Percentiles rank a stretch among this genome's conserved stretches.
phyloP scores from a whole-genome alignment of 78 protist genomes.

The Creolimax fragrantissima region DNA sequence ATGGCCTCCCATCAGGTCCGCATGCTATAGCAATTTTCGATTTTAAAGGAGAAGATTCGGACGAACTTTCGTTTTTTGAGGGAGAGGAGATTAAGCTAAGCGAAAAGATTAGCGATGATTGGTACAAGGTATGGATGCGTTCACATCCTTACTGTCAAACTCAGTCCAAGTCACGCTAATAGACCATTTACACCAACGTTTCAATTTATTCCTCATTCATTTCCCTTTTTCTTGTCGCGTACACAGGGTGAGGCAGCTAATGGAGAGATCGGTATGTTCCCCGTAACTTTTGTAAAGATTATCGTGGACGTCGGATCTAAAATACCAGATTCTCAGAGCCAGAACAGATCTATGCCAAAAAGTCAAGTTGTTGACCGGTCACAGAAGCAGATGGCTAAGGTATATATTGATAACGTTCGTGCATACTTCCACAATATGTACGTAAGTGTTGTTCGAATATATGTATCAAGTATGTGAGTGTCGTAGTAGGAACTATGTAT shows the following conservation, averaged over 20 bases:
- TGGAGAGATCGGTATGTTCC: not conserved
- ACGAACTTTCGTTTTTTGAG: not conserved
- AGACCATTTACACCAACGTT: no score
- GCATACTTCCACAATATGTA: no score
- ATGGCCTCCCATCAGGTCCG: not conserved
- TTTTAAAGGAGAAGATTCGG: not conserved
- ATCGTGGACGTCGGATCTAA: not conserved
- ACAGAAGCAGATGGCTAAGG: not conserved
- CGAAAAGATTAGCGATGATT: not conserved
- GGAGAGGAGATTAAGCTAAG: not conserved
- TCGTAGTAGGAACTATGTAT: no score
- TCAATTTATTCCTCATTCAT: no score
- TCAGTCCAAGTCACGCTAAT: no score
- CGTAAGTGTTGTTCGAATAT: no score
- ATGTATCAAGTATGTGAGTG: no score
- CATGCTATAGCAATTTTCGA: not conserved
- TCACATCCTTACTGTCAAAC: not conserved
- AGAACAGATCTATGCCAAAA: not conserved
- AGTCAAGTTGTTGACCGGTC: not conserved
- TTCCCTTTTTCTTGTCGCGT: no score
- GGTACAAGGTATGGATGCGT: not conserved
- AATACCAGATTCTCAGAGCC: no score
- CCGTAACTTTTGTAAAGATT: not conserved
- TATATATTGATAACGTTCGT: no score
- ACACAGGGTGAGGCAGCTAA: not conserved